Percentiles rank a stretch among this genome's conserved stretches.
Conservation (phyloP, 495 filamentous ascomycete species). For the Immersiella caudata region DNA sequence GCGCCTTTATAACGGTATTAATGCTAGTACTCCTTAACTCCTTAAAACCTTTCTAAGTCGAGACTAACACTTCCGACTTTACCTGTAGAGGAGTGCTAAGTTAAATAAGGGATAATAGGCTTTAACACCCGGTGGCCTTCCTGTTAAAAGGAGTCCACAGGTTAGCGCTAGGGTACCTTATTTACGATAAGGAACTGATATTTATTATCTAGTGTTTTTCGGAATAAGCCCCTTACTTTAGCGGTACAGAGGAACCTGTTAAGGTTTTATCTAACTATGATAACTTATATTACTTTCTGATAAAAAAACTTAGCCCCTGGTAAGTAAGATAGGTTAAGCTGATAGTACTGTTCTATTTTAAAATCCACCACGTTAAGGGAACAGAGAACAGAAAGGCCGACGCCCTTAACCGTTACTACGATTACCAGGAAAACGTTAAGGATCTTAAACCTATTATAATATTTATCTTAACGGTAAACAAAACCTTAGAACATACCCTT, state of each 20-base stretch:
- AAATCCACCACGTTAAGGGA: not conserved
- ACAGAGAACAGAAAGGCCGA: not conserved
- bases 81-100: not conserved
- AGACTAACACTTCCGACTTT: not conserved
- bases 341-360: not conserved
- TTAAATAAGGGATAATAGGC: not conserved
- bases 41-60: not conserved
- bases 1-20: not conserved
- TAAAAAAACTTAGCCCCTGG: not conserved
- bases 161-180: constrained; percentile 26
- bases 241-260: not conserved
- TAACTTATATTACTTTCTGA: not conserved
- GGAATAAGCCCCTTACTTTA: constrained; percentile 11
- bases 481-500: not conserved
- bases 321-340: not conserved
- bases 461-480: not conserved
- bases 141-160: constrained; percentile 20
- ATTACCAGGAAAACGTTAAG: not conserved
- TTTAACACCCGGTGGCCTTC: not conserved
- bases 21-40: not conserved
- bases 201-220: constrained; percentile 12
- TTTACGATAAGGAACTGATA: constrained; percentile 28
- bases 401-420: not conserved
- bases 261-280: not conserved
- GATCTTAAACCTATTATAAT: not conserved